Conservation (phyloP, 1,284 basidiomycete genomes). For the Erythrobasidium hasegawianum region DNA sequence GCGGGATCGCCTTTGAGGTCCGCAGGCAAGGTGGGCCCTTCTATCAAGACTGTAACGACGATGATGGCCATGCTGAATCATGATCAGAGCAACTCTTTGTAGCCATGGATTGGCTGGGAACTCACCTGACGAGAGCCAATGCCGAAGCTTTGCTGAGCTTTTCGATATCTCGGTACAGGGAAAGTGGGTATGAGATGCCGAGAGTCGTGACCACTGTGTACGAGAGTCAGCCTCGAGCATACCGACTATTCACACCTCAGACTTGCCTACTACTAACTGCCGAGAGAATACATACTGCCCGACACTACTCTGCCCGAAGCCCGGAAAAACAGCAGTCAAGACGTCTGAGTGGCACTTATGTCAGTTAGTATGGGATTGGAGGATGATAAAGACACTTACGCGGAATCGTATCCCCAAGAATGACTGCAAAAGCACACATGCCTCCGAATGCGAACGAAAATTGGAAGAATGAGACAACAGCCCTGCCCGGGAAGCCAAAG, state of each 20-base stretch:
- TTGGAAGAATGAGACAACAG: slow-evolving; percentile 94
- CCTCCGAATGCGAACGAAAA: slow-evolving; percentile 96
- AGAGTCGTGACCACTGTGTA: slow-evolving; percentile 58
- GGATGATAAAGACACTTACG: slow-evolving; percentile 48
- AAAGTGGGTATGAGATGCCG: slow-evolving; percentile 88
- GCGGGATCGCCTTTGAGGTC: slow-evolving; percentile 66
- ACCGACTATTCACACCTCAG: too few species aligned
- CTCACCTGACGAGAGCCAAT: slow-evolving; percentile 55
- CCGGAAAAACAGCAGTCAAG: slow-evolving; percentile 78
- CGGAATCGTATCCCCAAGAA: slow-evolving; percentile 85
- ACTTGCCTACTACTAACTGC: slow-evolving; percentile 71
- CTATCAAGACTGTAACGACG: slow-evolving; percentile 77
- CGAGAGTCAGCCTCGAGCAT: not conserved
- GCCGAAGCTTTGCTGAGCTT: slow-evolving; percentile 90
- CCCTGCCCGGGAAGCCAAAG: slow-evolving; percentile 81
- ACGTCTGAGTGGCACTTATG: too few species aligned
- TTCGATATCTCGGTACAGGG: slow-evolving; percentile 93
- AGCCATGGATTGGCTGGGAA: not conserved
- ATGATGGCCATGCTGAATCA: slow-evolving; percentile 85
- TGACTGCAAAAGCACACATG: slow-evolving; percentile 95
- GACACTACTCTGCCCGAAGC: slow-evolving; percentile 64
- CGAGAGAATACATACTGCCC: slow-evolving; percentile 76
- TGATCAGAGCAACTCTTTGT: not conserved
- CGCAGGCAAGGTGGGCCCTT: slow-evolving; percentile 74
- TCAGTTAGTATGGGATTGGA: too few species aligned